A percentile compares a stretch with the other conserved stretches of the same genome.
phyloP scores from a whole-genome alignment of 371 early-diverging fungal genomes.

The Mortierella sp. region DNA sequence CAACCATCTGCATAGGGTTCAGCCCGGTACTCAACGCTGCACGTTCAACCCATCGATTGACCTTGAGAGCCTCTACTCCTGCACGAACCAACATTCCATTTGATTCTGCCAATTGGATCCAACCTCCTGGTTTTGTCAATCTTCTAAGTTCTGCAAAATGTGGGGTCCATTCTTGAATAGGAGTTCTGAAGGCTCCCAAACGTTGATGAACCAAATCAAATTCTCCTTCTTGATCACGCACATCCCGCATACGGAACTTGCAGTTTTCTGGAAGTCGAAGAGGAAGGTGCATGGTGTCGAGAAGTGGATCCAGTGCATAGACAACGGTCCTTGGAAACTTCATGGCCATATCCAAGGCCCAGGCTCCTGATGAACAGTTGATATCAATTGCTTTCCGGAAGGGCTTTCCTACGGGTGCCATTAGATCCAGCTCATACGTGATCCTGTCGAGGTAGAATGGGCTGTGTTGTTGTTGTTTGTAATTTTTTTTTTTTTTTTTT shows the following conservation, averaged over 20 bases:
- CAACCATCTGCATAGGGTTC: slow-evolving; percentile 45
- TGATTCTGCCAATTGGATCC: slow-evolving; percentile 50
- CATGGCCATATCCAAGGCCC: slow-evolving; percentile 47
- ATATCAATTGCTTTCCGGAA: slow-evolving; percentile 44
- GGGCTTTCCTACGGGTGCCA: slow-evolving; percentile 35
- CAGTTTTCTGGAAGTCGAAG: slow-evolving; percentile 28
- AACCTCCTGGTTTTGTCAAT: slow-evolving; percentile 39
- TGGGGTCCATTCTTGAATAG: slow-evolving; percentile 41
- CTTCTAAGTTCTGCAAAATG: slow-evolving; percentile 49
- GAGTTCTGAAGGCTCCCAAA: slow-evolving; percentile 39
- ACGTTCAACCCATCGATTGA: slow-evolving; percentile 49
- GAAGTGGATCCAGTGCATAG: slow-evolving; percentile 31
- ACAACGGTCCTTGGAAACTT: slow-evolving; percentile 45
- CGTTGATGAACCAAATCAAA: slow-evolving; percentile 50
- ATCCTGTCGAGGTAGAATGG: slow-evolving; percentile 43
- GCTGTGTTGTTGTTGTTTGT: slow-evolving; percentile 2
- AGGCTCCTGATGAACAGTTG: slow-evolving; percentile 43
- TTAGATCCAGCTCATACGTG: slow-evolving; percentile 45
- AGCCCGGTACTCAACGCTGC: slow-evolving; percentile 44
- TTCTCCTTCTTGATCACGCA: slow-evolving; percentile 42
- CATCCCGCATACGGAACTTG: slow-evolving; percentile 33
- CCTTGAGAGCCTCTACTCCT: slow-evolving; percentile 33
- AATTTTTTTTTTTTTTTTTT: no score
- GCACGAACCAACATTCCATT: slow-evolving; percentile 40
- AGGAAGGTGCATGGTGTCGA: slow-evolving; percentile 19